Conservation (phyloP, 2,329 filamentous ascomycete species). For the Pestalotiopsis sp. region DNA sequence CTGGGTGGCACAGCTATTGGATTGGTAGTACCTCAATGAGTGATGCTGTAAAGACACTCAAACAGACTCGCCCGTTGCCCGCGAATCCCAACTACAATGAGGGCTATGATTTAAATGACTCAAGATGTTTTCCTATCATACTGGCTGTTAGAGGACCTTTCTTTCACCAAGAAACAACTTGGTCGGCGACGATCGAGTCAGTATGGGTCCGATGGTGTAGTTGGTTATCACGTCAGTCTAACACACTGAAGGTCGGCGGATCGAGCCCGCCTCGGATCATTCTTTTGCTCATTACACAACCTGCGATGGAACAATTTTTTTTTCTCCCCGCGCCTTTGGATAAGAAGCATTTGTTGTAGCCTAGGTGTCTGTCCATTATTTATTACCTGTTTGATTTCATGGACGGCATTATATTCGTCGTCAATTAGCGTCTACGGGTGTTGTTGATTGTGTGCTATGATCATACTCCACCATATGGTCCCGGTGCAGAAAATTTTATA, state of each 20-base stretch:
- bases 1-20: neutral
- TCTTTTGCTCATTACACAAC: neutral
- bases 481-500: neutral
- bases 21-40: too few species aligned
- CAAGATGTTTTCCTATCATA: neutral
- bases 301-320: neutral
- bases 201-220: slow-evolving; percentile 10
- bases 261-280: slow-evolving; percentile 10
- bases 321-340: too few species aligned
- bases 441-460: neutral
- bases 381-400: too few species aligned
- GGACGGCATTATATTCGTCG: too few species aligned
- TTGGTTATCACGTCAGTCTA: slow-evolving; percentile 11
- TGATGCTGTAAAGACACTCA: too few species aligned
- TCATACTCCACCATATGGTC: neutral
- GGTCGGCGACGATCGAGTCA: slow-evolving; percentile 4
- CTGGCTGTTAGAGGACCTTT: neutral
- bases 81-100: neutral
- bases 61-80: neutral
- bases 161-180: neutral
- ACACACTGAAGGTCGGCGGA: slow-evolving; percentile 11
- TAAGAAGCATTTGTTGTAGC: too few species aligned
- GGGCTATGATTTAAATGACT: neutral
- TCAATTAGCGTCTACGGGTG: too few species aligned
- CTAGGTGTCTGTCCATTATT: too few species aligned